These are phyloP conservation scores for Talaromyces rugulosus DNA, from an alignment of 2,329 filamentous ascomycete genomes.

Conservation along the genomic window DNA sequence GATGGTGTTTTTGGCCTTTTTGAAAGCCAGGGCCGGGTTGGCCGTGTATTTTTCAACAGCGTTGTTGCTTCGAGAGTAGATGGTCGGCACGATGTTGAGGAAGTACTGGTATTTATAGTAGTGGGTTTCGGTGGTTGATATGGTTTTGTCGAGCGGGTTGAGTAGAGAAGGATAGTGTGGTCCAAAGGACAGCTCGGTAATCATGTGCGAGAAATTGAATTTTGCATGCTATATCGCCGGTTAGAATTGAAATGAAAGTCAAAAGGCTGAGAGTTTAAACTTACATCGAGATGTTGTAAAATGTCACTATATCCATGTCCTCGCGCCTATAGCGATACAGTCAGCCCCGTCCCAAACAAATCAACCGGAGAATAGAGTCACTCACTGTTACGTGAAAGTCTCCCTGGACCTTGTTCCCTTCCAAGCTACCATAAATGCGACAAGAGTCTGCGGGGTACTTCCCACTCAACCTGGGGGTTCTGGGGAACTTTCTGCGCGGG, in stretches of 20 bases:
- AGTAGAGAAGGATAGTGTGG: conserved; percentile 91
- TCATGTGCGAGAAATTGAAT: conserved; percentile 97
- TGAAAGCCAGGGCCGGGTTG: conserved; percentile 31
- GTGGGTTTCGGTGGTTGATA: conserved; percentile 67
- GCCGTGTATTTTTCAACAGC: conserved; percentile 40
- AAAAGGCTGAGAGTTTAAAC: conserved; percentile 44
- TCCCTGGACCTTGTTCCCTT: conserved; percentile 94
- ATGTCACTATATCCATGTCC: conserved; percentile 91
- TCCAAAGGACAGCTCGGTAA: conserved; percentile 94
- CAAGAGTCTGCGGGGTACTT: conserved; percentile 66
- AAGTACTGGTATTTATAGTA: conserved; percentile 99
- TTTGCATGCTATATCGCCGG: conserved; percentile 42
- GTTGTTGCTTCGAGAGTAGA: conserved; percentile 65
- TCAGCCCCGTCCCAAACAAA: neutral
- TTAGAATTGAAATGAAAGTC: neutral
- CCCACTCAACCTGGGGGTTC: conserved; percentile 65
- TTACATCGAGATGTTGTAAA: conserved; percentile 77
- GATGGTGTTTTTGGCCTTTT: conserved; percentile 55
- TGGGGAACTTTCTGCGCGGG: conserved; percentile 61
- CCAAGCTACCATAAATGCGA: conserved; percentile 81
- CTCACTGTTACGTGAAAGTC: conserved; percentile 85
- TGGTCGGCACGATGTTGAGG: conserved; percentile 87
- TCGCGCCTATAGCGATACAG: conserved; percentile 42
- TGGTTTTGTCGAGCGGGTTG: conserved; percentile 91
- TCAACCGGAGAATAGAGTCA: neutral